Base-by-base conservation (phyloP, 495 filamentous ascomycete genomes). In the Lasiosphaeria miniovina region DNA sequence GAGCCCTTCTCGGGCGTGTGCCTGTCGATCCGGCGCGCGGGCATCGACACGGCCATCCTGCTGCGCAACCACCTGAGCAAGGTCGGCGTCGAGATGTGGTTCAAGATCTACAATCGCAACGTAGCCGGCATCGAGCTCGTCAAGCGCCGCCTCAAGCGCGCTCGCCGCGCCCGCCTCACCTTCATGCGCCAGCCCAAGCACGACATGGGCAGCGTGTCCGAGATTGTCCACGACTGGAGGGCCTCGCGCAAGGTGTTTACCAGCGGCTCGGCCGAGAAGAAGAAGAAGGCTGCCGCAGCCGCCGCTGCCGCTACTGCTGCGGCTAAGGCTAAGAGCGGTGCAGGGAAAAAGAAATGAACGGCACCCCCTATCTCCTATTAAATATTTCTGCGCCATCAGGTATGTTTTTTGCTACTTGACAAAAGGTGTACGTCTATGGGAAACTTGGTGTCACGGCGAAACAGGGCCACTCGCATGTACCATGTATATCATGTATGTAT, bases 11-110 rank as follows among this genome's bases (percentile, higher is more conserved):
- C 91, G 12, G 94, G 94, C 35, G 89, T 95, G 10, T 88, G 87
- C 61, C 71, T 99, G 65, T 88, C 86, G 64, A 93, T 98, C 68
- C 86, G 91, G 34, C 80, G 92, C 40, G 83, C 84, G 6, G 93
- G 92, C 61, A 81, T 95, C 32, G 94, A 99, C 72, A 93, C 90
- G 6, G 88, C 86, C 1, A 83, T 98, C 48, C 73, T 96, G 61
- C 79, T 99, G 55, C 81, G 94, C 33, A 93, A 91, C 66, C 84
- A 93, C 63, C 71, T 99, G 55, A 87, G 86, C 48, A 81, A 88
- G 55, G 84, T 94, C 6, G 90, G 90, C 50, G 91, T 96, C n/a
- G 94, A 99, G 84, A 92, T 96, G 90, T 96, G 90, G 83, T 90
- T 87, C 70, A 99, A 98, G 83, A 78, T 96, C 53, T 98, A 91